Evolutionary conservation across 139 green algal species (phyloP).

Genomic region (Yamagishiella unicocca): DNA sequence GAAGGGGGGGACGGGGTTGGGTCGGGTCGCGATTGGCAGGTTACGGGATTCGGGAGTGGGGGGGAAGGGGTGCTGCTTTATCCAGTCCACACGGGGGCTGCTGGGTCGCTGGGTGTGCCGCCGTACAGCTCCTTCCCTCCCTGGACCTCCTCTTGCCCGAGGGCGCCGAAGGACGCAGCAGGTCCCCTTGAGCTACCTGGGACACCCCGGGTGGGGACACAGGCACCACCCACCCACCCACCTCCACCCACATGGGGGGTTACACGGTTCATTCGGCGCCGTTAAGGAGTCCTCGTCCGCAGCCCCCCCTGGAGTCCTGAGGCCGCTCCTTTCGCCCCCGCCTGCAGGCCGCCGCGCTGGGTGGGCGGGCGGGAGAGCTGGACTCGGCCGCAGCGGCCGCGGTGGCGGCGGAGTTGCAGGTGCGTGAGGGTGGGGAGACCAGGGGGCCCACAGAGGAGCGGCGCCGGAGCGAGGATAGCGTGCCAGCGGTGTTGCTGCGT

Average conservation of each 20-base stretch:
- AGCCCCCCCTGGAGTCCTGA: no score
- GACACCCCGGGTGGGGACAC: no score
- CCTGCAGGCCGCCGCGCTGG: conserved; percentile 2
- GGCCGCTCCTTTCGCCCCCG: background rate
- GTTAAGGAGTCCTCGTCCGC: no score
- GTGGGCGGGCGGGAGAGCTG: background rate
- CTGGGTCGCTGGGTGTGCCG: no score
- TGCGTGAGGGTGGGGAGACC: background rate
- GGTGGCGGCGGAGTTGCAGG: conserved; percentile 2
- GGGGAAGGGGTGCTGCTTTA: background rate
- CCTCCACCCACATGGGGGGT: no score
- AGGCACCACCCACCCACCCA: no score
- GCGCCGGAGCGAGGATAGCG: background rate
- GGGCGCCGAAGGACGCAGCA: no score
- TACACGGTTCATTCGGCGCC: no score
- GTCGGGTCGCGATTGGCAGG: background rate
- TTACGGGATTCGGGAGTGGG: background rate
- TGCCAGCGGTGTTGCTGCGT: background rate
- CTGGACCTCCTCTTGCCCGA: no score
- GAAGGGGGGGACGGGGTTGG: background rate
- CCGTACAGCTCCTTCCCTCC: no score
- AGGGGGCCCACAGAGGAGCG: background rate
- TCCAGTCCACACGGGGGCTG: no score
- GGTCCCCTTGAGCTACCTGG: no score
- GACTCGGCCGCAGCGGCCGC: background rate